A percentile compares a stretch with the other conserved stretches of the same genome.
These are phyloP conservation scores for Fonsecaea multimorphosa DNA, from an alignment of 2,329 filamentous ascomycete genomes.

Conservation along the genomic window DNA sequence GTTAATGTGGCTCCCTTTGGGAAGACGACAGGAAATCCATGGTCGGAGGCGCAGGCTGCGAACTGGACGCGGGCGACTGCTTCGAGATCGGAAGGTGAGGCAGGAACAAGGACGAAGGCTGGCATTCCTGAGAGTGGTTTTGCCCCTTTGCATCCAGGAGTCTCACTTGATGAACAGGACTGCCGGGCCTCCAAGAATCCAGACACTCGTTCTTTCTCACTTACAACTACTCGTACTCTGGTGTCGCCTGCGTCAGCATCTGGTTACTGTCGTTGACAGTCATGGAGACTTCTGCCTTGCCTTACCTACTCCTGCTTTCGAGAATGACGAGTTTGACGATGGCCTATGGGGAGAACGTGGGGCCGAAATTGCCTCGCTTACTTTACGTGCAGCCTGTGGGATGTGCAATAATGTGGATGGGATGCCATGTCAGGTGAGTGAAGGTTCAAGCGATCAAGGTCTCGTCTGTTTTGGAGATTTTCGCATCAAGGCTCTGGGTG, in stretches of 20 bases:
- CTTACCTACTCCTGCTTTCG: slow-evolving; percentile 5
- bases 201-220: slow-evolving; percentile 5
- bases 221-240: not conserved
- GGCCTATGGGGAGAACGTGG: not conserved
- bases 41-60: slow-evolving; percentile 29
- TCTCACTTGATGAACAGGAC: not conserved
- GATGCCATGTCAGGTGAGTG: not conserved
- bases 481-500: not conserved
- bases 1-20: slow-evolving; percentile 32
- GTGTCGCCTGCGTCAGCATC: slow-evolving; percentile 5
- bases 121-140: slow-evolving; percentile 23
- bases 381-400: not conserved
- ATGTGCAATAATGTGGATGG: not conserved
- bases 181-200: not conserved
- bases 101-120: slow-evolving; percentile 32
- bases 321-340: not conserved
- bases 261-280: not conserved
- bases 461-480: not conserved
- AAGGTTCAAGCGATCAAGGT: not conserved
- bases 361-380: slow-evolving; percentile 1
- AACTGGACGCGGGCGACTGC: slow-evolving; percentile 32
- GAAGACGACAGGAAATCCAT: slow-evolving; percentile 31
- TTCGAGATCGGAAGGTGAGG: slow-evolving; percentile 32
- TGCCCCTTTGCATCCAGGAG: slow-evolving; percentile 1
- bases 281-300: not conserved